Evolutionary conservation across 768 basidiomycete species (phyloP), one percentile per base, ranked within the genome.

Genomic region (Filobasidium floriforme): DNA sequence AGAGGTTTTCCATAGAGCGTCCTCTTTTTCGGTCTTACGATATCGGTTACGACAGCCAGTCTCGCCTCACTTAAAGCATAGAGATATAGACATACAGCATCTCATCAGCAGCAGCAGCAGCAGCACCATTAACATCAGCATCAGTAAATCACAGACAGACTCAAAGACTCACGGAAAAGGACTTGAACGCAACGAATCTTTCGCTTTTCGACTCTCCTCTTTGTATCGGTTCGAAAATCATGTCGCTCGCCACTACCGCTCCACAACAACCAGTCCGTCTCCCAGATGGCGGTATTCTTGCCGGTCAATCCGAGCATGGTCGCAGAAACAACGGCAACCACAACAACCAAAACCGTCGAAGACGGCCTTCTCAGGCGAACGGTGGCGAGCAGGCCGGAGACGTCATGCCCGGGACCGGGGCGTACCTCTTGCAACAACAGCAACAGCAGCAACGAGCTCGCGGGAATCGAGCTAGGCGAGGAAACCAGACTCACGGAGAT

Each of bases 371-470:
- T 57, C 18, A 24, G 24, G 54, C 54, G 18, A 18, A 51, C 24
- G 19, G 19, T 51, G 46, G 24, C 14, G 54, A 15, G 15, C 22
- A 32, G 7, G 22, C 22, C 2, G 26, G 54, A 19, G 54, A 32
- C 14, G 26, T 32, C 29, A 57, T 57, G 54, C 54, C 54, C 15
- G 54, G 54, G 26, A 28, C 19, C 54, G 54, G 54, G 22, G 54
- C 54, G 18, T 57, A 57, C 54, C 29, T 57, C 15, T 32, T 57
- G 22, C 54, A 57, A 32, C 54, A 57, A 57, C 54, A 51, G 46
- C 46, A 51, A 51, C 18, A 32, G 24, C 54, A 57, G 29, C 54
- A 57, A 57, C 29, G 26, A 57, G 15, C 54, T 24, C 24, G 18
- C 7, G 22, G 24, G 4, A 32, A 57, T 7, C 29, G 54, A 15